Evolutionary conservation across 441 rosid genomes (phyloP), one percentile per base, ranked within the genome.

Genomic region (Gossypium trilobum): DNA sequence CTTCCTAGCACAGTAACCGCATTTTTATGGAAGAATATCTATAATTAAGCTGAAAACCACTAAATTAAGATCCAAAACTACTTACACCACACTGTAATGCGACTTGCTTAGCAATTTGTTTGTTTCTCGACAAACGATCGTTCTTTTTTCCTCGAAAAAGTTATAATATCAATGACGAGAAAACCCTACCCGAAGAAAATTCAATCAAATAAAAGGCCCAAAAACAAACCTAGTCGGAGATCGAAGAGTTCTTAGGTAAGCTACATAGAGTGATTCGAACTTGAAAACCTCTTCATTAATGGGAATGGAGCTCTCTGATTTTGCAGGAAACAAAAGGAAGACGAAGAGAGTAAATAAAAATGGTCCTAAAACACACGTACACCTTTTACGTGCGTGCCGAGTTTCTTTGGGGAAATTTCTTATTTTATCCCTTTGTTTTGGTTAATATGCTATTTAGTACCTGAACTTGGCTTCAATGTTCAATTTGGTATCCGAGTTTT

Each of bases 231-330:
- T 73, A 42, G 27, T 33, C 63, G 29, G 13, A 55, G 46, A 65
- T 73, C 64, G 56, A 16, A 42, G 59, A 60, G 50, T 25, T 25
- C 20, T 17, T 55, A 63, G 51, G 44, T 25, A 19, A 62, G 44
- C 69, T 73, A 54, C 75, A 54, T 73, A 64, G n/a, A 71, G 10
- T 31, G 59, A 58, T n/a, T 19, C 39, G 19, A 19, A 22, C 27
- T 61, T 39, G n/a, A 51, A 51, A 73, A 19, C 46, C n/a, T 60
- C 59, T 29, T 48, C 17, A 4, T n/a, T n/a, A 14, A 67, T 25
- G n/a, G 7, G 29, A 22, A 4, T 25, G n/a, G 11, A 29, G 11
- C 14, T 55, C 56, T 9, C 9, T 11, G 36, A 1, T 0, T 55
- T 52, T 8, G 17, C 19, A 55, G 48, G 19, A 33, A 16, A 55